These are phyloP conservation scores for Ramalina intermedia DNA, from an alignment of 495 filamentous ascomycete species.

Conservation along the genomic window DNA sequence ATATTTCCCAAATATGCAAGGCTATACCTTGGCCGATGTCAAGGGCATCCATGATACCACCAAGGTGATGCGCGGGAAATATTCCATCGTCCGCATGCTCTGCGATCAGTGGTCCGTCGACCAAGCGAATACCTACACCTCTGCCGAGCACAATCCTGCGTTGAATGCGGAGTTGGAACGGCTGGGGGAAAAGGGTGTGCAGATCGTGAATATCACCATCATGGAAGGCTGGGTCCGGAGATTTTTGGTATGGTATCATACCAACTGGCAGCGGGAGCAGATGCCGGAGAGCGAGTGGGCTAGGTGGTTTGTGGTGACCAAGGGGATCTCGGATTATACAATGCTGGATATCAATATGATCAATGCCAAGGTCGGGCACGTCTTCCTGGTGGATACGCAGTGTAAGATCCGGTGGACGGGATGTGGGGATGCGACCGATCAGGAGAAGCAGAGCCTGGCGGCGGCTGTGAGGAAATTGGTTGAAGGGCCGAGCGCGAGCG, in stretches of 20 bases:
- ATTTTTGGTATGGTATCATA: slow-evolving; percentile 55
- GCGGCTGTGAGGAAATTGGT: slow-evolving; percentile 54
- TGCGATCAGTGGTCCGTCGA: slow-evolving; percentile 69
- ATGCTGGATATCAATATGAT: slow-evolving; percentile 64
- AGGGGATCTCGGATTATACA: slow-evolving; percentile 58
- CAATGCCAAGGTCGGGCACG: slow-evolving; percentile 86
- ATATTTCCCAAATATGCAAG: slow-evolving; percentile 86
- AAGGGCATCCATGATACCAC: slow-evolving; percentile 49
- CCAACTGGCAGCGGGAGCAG: slow-evolving; percentile 40
- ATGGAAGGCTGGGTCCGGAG: slow-evolving; percentile 71
- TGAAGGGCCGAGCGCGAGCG: slow-evolving; percentile 24
- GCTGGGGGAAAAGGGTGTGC: slow-evolving; percentile 26
- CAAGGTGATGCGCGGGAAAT: slow-evolving; percentile 47
- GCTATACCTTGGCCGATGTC: slow-evolving; percentile 49
- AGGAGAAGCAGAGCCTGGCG: slow-evolving; percentile 58
- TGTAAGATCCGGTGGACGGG: slow-evolving; percentile 93
- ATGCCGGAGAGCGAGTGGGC: slow-evolving; percentile 46
- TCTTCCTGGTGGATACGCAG: slow-evolving; percentile 75
- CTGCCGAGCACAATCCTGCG: slow-evolving; percentile 45
- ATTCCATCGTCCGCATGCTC: slow-evolving; percentile 69
- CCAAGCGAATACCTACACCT: slow-evolving; percentile 60
- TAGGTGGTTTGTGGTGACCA: slow-evolving; percentile 71
- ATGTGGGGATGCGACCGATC: slow-evolving; percentile 55
- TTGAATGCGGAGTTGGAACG: slow-evolving; percentile 36
- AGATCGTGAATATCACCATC: slow-evolving; percentile 73